These are phyloP conservation scores for Yamadazyma sp. DNA, from an alignment of 805 yeast species.

Conservation along the genomic window DNA sequence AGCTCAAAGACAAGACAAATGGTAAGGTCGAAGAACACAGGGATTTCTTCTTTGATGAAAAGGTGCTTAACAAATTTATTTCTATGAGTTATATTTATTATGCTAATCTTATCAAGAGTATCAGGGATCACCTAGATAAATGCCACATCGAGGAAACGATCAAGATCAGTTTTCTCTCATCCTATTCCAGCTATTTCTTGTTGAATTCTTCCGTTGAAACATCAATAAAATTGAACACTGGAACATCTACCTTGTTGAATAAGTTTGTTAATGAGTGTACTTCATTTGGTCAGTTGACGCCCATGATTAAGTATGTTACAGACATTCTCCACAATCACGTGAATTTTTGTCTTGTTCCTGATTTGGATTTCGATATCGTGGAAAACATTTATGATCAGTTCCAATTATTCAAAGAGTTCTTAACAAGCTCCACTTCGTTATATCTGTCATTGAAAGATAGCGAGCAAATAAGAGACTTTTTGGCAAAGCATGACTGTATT, in stretches of 20 bases:
- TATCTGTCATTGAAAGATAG: conserved; percentile 15
- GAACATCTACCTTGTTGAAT: conserved; percentile 32
- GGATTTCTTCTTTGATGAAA: conserved; percentile 24
- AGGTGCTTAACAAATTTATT: conserved; percentile 30
- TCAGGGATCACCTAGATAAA: conserved; percentile 30
- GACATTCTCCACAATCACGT: conserved; percentile 14
- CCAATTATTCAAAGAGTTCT: conserved; percentile 25
- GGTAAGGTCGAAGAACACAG: conserved; percentile 5
- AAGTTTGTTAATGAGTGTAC: conserved; percentile 25
- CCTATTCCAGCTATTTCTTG: conserved; percentile 36
- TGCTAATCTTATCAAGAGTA: conserved; percentile 34
- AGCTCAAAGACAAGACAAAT: too few relatives aligned
- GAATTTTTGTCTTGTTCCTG: conserved; percentile 27
- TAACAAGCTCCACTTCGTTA: conserved; percentile 16
- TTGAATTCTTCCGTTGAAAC: conserved; percentile 33
- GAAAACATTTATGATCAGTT: conserved; percentile 27
- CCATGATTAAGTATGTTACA: conserved; percentile 9
- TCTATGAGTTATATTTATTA: conserved; percentile 33
- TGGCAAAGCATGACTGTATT: conserved; percentile 18
- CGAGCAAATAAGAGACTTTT: conserved; percentile 15
- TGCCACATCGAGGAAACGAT: conserved; percentile 38
- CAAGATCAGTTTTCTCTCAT: conserved; percentile 32
- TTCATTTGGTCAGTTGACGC: conserved; percentile 10
- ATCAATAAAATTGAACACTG: conserved; percentile 31
- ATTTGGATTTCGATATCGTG: conserved; percentile 32